Evolutionary conservation across 179 eudicot species (phyloP).

Genomic region (Amaranthus tricolor): DNA sequence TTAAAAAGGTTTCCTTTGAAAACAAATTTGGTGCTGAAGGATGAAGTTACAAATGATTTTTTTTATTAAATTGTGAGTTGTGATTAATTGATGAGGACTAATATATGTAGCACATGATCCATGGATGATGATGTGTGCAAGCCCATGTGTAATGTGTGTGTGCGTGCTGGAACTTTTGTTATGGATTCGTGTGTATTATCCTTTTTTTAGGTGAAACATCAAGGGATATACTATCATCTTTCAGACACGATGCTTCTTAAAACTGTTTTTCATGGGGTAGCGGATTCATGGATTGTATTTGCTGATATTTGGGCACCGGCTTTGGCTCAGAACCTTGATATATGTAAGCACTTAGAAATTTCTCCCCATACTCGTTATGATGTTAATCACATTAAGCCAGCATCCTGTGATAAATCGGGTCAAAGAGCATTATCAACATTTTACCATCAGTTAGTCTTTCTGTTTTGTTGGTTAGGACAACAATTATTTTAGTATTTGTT

Average conservation of each 20-base stretch:
- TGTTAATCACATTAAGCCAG: too few species aligned
- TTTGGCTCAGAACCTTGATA: neutral
- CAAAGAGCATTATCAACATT: too few species aligned
- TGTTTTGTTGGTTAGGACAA: too few species aligned
- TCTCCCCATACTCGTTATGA: too few species aligned
- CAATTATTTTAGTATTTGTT: too few species aligned
- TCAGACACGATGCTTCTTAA: constrained; percentile 54
- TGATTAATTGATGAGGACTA: neutral
- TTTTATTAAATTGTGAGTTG: neutral
- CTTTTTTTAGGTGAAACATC: constrained; percentile 50
- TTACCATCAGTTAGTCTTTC: too few species aligned
- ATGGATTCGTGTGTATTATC: neutral
- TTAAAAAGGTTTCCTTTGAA: neutral
- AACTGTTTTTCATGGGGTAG: constrained; percentile 44
- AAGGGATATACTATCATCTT: constrained; percentile 49
- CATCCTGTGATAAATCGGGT: too few species aligned
- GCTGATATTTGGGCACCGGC: constrained; percentile 29
- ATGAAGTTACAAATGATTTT: neutral
- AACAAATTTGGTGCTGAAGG: neutral
- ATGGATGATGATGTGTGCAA: neutral
- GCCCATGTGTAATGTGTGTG: neutral
- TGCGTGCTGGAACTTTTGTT: neutral
- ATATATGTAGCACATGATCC: neutral
- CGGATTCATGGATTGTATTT: constrained; percentile 44
- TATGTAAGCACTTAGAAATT: neutral